Conservation (phyloP, 148 eudicot genomes). For the Gaultheria prostrata region DNA sequence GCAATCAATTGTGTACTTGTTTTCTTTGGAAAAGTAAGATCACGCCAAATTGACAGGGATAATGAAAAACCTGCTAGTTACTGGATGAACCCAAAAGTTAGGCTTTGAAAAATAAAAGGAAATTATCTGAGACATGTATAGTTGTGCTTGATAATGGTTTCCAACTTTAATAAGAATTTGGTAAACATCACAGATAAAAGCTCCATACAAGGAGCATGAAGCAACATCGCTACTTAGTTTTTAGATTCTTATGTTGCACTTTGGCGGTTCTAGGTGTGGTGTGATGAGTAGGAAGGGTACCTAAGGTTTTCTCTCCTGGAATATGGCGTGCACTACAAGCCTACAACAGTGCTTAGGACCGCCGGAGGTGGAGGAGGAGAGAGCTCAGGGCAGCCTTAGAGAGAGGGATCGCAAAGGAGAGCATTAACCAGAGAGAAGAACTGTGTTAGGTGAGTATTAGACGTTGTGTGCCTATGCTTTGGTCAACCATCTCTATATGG, state of each 20-base stretch:
- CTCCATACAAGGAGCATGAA: not conserved
- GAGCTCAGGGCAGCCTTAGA: too few species aligned
- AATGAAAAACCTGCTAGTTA: conserved; percentile 1
- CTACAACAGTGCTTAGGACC: too few species aligned
- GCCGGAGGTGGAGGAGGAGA: too few species aligned
- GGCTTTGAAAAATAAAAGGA: not conserved
- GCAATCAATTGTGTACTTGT: not conserved
- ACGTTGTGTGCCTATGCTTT: too few species aligned
- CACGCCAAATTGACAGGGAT: not conserved
- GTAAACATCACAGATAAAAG: not conserved
- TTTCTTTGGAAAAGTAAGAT: not conserved
- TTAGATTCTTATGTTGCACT: not conserved
- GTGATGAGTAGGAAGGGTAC: too few species aligned
- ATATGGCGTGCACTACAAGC: too few species aligned
- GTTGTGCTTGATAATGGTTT: conserved; percentile 1
- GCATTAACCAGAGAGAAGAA: too few species aligned
- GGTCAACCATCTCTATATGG: too few species aligned
- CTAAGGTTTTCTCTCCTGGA: too few species aligned
- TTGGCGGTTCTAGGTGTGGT: not conserved
- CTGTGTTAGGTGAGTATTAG: too few species aligned
- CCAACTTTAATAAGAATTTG: not conserved
- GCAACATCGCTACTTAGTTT: not conserved
- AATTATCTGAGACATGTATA: not conserved
- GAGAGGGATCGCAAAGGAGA: too few species aligned
- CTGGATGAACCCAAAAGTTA: not conserved